These are phyloP conservation scores for Podaxis sp. DNA, from an alignment of 768 basidiomycete genomes.

Conservation along the genomic window DNA sequence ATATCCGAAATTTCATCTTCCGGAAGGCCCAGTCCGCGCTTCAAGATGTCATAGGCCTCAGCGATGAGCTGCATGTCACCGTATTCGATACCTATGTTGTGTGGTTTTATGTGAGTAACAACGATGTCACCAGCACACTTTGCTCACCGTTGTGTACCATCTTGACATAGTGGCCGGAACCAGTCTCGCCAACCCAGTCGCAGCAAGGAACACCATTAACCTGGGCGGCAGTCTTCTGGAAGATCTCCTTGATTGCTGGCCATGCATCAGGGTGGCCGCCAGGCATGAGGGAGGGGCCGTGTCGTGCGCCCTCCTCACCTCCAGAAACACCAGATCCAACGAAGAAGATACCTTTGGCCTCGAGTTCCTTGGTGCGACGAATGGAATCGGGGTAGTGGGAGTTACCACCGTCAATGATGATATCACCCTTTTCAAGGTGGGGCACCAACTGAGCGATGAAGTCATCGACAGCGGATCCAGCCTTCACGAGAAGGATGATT, in stretches of 20 bases:
- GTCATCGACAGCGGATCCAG: conserved; percentile 91
- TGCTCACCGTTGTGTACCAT: conserved; percentile 94
- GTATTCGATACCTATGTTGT: conserved; percentile 86
- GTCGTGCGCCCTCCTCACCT: conserved; percentile 96
- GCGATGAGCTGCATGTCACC: conserved; percentile 99
- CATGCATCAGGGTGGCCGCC: conserved; percentile 93
- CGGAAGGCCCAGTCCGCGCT: conserved; percentile 83
- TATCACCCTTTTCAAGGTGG: conserved; percentile 91
- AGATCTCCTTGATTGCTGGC: conserved; percentile 96
- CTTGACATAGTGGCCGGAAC: conserved; percentile 98
- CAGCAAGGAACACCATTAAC: conserved; percentile 95
- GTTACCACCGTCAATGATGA: conserved; percentile 99
- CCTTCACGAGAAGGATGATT: conserved; percentile 98
- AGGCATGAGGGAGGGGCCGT: conserved; percentile 99
- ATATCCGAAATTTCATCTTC: conserved; percentile 93
- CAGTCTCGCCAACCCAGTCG: conserved; percentile 98
- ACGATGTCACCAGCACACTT: conserved; percentile 5
- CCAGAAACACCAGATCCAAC: conserved; percentile 99
- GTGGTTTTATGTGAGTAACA: conserved; percentile 11
- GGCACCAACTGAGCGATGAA: conserved; percentile 91
- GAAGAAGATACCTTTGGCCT: conserved; percentile 91
- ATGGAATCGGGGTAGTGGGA: conserved; percentile 99
- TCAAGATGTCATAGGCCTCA: conserved; percentile 98
- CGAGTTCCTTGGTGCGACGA: conserved; percentile 90
- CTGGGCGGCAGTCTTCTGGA: conserved; percentile 97